Evolutionary conservation across 2,329 filamentous ascomycete species (phyloP), one percentile per base, ranked within the genome.

Genomic region (Diplodia corticola): DNA sequence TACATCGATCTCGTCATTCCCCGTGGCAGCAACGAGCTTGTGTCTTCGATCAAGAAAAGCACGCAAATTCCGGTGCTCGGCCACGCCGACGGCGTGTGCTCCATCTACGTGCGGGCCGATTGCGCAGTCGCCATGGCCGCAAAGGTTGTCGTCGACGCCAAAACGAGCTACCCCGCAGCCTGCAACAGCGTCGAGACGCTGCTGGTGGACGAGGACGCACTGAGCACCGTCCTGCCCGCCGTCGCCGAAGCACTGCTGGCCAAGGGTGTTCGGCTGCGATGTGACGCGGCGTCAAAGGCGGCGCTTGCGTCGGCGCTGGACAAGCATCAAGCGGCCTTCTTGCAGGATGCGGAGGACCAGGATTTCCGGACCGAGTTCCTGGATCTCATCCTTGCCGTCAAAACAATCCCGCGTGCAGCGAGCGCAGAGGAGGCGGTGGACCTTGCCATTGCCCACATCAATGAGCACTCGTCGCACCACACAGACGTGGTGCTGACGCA

Each of bases 1-100:
- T 88, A 92, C 74, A 96, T 99, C 72, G 95, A 99, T 77, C 89
- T 99, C 30, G 95, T 97, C 70, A 96, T 99, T 71, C 95, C 95
- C 2, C 86, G 95, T 46, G 93, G 93, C 57, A 91, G 90, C 64
- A 97, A 96, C 78, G 92, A 96, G 64, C 86, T 97, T 9, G 93
- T 97, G 48, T 86, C 91, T 54, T 92, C 92, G 78, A 92, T 97
- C 79, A 97, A 98, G 79, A 86, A 88, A 51, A 90, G 90, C 69
- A 97, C 95, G 63, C 92, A 92, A 75, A 98, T 99, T 72, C 95
- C 95, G 1, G 95, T 99, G 1, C 87, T 99, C 26, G 95, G 95
- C 69, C 95, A 99, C 76, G 95, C 95, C 26, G 95, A 99, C 76
- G 95, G 95, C 40, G 85, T 98, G 67, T 99, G 95, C 81, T 86